These are phyloP conservation scores for Neofusicoccum kwambonambiense DNA, from an alignment of 2,329 filamentous ascomycete species.

Conservation along the genomic window DNA sequence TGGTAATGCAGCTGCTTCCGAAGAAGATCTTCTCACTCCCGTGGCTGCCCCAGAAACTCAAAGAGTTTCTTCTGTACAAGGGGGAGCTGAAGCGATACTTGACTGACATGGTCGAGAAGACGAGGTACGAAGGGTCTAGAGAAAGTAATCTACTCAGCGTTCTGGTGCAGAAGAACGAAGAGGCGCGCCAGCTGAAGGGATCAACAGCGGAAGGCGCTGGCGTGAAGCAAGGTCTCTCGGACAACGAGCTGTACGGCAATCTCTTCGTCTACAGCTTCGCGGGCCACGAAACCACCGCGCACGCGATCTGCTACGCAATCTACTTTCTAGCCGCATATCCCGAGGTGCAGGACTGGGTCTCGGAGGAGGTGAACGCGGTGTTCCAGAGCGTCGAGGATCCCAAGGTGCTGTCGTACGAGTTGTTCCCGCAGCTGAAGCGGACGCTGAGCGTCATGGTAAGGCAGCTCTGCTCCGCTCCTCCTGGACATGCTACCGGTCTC, in stretches of 20 bases:
- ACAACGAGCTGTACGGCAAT: constrained; percentile 30
- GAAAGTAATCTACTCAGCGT: not conserved
- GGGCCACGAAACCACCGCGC: constrained; percentile 40
- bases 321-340: constrained; percentile 48
- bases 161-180: constrained; percentile 11
- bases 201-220: constrained; percentile 47
- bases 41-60: constrained; percentile 4
- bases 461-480: too few relatives aligned
- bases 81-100: not conserved
- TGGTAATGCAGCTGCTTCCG: constrained; percentile 13
- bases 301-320: constrained; percentile 51
- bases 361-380: constrained; percentile 48
- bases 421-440: constrained; percentile 46
- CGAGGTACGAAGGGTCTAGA: not conserved
- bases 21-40: constrained; percentile 19
- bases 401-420: constrained; percentile 20
- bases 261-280: constrained; percentile 33
- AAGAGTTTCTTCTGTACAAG: not conserved
- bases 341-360: constrained; percentile 53
- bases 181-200: not conserved
- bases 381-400: not conserved
- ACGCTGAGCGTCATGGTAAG: constrained; percentile 47
- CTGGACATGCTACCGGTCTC: too few relatives aligned
- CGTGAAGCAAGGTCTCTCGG: constrained; percentile 61
- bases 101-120: constrained; percentile 3